Evolutionary conservation across 2,329 filamentous ascomycete genomes (phyloP).

Genomic region (Arthrobotrys megalospora): DNA sequence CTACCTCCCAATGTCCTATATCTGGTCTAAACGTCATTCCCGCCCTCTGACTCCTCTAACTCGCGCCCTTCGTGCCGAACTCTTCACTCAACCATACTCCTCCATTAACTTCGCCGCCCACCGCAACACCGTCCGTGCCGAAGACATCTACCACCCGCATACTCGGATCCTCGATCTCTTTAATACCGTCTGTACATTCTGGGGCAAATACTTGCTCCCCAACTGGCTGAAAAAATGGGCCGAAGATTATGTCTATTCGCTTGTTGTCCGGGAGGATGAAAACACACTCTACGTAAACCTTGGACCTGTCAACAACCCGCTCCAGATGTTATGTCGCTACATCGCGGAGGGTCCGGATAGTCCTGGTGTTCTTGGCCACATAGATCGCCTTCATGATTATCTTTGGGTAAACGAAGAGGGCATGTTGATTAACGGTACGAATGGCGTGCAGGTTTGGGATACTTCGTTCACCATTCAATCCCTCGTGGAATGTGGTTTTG

Average conservation of each 20-base stretch:
- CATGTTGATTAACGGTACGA: slow-evolving; percentile 95
- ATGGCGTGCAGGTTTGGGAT: slow-evolving; percentile 98
- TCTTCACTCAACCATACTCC: slow-evolving; percentile 84
- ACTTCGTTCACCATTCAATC: slow-evolving; percentile 91
- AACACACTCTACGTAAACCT: slow-evolving; percentile 91
- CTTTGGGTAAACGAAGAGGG: slow-evolving; percentile 94
- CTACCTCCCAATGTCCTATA: slow-evolving; percentile 90
- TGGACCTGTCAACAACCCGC: slow-evolving; percentile 88
- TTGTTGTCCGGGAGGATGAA: slow-evolving; percentile 90
- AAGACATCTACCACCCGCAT: slow-evolving; percentile 95
- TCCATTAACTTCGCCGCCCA: slow-evolving; percentile 82
- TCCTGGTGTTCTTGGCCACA: slow-evolving; percentile 79
- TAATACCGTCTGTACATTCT: slow-evolving; percentile 86
- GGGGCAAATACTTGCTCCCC: slow-evolving; percentile 82
- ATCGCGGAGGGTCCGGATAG: slow-evolving; percentile 85
- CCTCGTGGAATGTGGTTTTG: slow-evolving; percentile 82
- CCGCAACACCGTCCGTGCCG: slow-evolving; percentile 83
- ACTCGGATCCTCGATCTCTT: slow-evolving; percentile 82
- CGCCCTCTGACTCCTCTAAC: slow-evolving; percentile 83
- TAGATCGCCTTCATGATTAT: slow-evolving; percentile 86
- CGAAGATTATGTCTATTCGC: slow-evolving; percentile 84
- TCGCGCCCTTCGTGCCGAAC: slow-evolving; percentile 80
- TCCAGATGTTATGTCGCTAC: slow-evolving; percentile 91
- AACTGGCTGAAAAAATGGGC: slow-evolving; percentile 78
- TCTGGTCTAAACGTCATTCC: slow-evolving; percentile 87